phyloP scores from a whole-genome alignment of 176 grass and related monocot species.

The Eleusine indica region DNA sequence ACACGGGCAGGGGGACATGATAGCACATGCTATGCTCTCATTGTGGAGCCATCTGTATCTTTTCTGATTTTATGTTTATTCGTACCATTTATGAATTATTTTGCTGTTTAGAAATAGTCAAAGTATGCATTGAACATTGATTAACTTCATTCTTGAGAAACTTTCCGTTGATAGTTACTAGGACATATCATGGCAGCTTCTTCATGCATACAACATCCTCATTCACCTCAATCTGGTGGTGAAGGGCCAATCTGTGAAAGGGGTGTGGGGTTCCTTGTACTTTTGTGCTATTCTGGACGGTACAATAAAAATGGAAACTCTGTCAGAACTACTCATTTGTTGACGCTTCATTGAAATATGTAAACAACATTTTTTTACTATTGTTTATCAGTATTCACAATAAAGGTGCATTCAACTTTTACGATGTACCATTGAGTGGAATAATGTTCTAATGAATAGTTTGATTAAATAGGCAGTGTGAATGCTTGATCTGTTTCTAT shows the following conservation, averaged over 20 bases:
- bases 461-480: no score
- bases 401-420: background rate
- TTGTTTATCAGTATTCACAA: background rate
- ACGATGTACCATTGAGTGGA: background rate
- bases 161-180: background rate
- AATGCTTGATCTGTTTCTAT: background rate
- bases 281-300: background rate
- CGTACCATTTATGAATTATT: background rate
- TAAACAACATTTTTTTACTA: background rate
- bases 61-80: background rate
- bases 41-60: conserved; percentile 16
- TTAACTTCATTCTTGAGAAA: background rate
- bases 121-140: background rate
- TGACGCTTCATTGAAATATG: background rate
- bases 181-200: background rate
- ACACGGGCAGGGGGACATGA: background rate
- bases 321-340: background rate
- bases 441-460: background rate
- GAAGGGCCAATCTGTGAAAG: background rate
- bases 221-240: background rate
- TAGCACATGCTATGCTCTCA: conserved; percentile 3
- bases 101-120: no score
- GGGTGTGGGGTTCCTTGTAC: background rate
- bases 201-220: background rate
- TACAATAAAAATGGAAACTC: background rate